A percentile compares a stretch with the other conserved stretches of the same genome.
Evolutionary conservation across 768 basidiomycete species (phyloP).

Genomic region (Mycena vitilis): DNA sequence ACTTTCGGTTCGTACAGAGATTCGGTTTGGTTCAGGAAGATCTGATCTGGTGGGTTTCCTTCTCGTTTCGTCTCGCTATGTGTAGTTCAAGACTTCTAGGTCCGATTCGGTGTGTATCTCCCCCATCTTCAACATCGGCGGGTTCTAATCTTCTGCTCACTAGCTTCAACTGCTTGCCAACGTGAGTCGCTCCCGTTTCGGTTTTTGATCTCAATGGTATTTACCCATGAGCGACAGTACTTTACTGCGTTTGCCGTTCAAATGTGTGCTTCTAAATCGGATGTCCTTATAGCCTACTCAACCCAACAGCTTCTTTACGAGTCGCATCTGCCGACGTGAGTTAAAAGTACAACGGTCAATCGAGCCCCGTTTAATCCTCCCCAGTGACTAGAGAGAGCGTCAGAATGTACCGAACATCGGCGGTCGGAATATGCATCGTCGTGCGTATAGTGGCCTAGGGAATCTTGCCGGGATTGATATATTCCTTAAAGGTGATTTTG

Average conservation of each 20-base stretch:
- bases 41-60: conserved; percentile 23
- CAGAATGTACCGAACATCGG: not conserved
- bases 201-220: not conserved
- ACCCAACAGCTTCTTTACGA: conserved; percentile 2
- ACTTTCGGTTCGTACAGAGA: conserved; percentile 17
- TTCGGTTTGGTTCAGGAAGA: conserved; percentile 2
- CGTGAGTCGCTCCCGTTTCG: conserved; percentile 4
- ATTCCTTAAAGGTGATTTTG: not conserved
- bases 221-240: conserved; percentile 7
- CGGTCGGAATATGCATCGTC: not conserved
- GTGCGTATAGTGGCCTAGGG: not conserved
- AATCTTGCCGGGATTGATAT: not conserved
- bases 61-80: not conserved
- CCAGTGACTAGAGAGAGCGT: not conserved
- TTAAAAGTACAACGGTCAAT: not conserved
- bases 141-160: not conserved
- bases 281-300: not conserved
- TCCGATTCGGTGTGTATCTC: conserved; percentile 24
- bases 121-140: not conserved
- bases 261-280: not conserved
- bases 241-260: conserved; percentile 27
- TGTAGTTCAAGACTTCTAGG: not conserved
- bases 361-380: not conserved
- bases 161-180: conserved; percentile 33
- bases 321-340: conserved; percentile 10